Conservation (phyloP, 805 yeast genomes). For the Wickerhamiella kurtzmanii region DNA sequence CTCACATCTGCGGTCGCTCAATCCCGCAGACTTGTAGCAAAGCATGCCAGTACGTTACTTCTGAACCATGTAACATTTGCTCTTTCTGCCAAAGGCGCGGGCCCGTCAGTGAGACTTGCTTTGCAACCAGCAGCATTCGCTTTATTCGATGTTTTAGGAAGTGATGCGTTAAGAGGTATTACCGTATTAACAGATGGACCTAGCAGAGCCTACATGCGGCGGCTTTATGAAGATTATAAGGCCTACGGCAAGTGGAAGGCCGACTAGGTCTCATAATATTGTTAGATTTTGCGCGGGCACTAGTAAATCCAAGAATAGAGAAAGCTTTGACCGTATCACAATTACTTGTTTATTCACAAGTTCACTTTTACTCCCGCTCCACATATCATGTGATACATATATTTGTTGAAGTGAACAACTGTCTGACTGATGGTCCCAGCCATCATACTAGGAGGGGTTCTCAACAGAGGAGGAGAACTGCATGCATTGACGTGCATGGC, state of each 20-base stretch:
- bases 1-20: slow-evolving; percentile 43
- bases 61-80: slow-evolving; percentile 31
- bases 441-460: no score
- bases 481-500: no score
- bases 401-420: no score
- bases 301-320: no score
- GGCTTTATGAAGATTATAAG: slow-evolving; percentile 58
- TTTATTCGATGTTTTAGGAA: slow-evolving; percentile 57
- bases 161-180: slow-evolving; percentile 47
- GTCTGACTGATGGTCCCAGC: no score
- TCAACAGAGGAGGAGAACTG: no score
- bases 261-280: slow-evolving; percentile 26
- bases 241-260: slow-evolving; percentile 74
- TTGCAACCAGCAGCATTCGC: slow-evolving; percentile 45
- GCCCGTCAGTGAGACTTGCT: slow-evolving; percentile 33
- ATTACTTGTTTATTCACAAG: no score
- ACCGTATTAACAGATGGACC: slow-evolving; percentile 54
- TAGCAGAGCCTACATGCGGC: slow-evolving; percentile 53
- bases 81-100: slow-evolving; percentile 28
- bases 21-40: slow-evolving; percentile 33
- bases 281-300: no score
- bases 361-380: no score
- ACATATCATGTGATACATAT: no score
- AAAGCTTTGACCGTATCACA: no score
- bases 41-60: slow-evolving; percentile 26